Conservation (phyloP, 1,284 basidiomycete species). For the Farysia itapuensis region DNA sequence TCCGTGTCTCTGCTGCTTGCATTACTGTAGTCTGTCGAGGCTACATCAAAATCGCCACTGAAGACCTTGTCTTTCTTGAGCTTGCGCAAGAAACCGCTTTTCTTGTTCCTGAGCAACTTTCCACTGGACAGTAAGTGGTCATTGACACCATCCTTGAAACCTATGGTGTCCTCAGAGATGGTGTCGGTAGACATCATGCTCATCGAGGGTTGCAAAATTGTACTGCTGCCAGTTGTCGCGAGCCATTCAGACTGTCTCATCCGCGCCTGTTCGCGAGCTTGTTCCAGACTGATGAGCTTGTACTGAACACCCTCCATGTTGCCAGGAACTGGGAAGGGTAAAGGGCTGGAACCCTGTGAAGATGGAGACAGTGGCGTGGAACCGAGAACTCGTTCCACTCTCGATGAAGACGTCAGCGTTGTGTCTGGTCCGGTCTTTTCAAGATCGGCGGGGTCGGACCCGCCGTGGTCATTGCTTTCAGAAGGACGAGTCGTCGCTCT, state of each 20-base stretch:
- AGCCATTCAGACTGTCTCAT: slow-evolving; percentile 38
- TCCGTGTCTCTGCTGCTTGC: slow-evolving; percentile 15
- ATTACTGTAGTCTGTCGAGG: slow-evolving; percentile 20
- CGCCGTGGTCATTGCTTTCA: too few relatives aligned
- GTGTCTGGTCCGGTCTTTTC: too few relatives aligned
- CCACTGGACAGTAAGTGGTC: background rate
- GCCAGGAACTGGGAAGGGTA: slow-evolving; percentile 29
- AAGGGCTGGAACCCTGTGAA: too few relatives aligned
- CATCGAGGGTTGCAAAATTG: background rate
- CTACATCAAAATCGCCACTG: slow-evolving; percentile 19
- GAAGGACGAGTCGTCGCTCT: too few relatives aligned
- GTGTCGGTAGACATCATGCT: background rate
- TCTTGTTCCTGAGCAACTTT: slow-evolving; percentile 44
- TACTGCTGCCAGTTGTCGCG: slow-evolving; percentile 7
- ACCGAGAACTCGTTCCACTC: too few relatives aligned
- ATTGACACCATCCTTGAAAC: background rate
- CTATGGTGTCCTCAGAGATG: background rate
- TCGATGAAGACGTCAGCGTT: too few relatives aligned
- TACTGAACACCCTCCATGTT: slow-evolving; percentile 45
- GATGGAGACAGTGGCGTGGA: too few relatives aligned
- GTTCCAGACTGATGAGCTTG: slow-evolving; percentile 51
- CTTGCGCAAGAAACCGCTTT: slow-evolving; percentile 48
- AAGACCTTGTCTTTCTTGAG: slow-evolving; percentile 42
- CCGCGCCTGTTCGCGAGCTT: slow-evolving; percentile 39
- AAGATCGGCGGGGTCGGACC: too few relatives aligned